phyloP scores from a whole-genome alignment of 148 eudicot species.

The Camellia granthamiana region DNA sequence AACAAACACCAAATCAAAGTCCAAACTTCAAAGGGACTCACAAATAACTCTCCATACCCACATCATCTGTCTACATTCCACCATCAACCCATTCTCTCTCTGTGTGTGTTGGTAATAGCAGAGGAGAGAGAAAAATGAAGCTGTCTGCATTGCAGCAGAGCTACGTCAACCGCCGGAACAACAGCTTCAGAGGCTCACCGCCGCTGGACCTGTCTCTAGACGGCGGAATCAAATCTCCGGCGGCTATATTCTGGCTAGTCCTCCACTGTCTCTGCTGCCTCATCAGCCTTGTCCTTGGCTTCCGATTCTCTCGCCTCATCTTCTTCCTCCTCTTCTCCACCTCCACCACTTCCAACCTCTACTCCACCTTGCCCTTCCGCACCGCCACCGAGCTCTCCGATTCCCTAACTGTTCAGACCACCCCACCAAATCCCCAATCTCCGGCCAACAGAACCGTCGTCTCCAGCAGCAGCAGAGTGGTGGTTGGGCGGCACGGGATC shows the following conservation, averaged over 20 bases:
- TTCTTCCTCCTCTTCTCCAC: slow-evolving; percentile 61
- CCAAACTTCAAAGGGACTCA: neutral
- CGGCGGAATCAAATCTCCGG: slow-evolving; percentile 51
- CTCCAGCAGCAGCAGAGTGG: slow-evolving; percentile 56
- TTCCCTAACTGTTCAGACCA: slow-evolving; percentile 22
- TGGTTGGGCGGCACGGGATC: slow-evolving; percentile 93
- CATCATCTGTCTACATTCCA: neutral
- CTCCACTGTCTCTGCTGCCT: slow-evolving; percentile 77
- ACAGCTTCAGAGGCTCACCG: slow-evolving; percentile 43
- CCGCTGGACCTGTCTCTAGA: slow-evolving; percentile 32
- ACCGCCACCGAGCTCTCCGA: slow-evolving; percentile 6
- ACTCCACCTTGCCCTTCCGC: slow-evolving; percentile 30
- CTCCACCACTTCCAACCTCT: slow-evolving; percentile 27
- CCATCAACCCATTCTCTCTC: neutral
- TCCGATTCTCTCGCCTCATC: slow-evolving; percentile 76
- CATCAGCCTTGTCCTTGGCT: slow-evolving; percentile 73
- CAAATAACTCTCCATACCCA: neutral
- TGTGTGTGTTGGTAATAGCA: neutral
- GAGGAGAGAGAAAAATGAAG: slow-evolving; percentile 50
- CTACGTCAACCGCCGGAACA: slow-evolving; percentile 59
- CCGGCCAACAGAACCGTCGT: slow-evolving; percentile 29
- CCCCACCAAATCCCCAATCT: neutral
- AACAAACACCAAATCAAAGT: neutral
- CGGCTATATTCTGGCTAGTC: slow-evolving; percentile 56
- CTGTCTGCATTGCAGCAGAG: slow-evolving; percentile 56